Percentiles rank a stretch among this genome's conserved stretches.
These are phyloP conservation scores for Thelephora terrestris DNA, from an alignment of 1,284 basidiomycete species.

Conservation along the genomic window DNA sequence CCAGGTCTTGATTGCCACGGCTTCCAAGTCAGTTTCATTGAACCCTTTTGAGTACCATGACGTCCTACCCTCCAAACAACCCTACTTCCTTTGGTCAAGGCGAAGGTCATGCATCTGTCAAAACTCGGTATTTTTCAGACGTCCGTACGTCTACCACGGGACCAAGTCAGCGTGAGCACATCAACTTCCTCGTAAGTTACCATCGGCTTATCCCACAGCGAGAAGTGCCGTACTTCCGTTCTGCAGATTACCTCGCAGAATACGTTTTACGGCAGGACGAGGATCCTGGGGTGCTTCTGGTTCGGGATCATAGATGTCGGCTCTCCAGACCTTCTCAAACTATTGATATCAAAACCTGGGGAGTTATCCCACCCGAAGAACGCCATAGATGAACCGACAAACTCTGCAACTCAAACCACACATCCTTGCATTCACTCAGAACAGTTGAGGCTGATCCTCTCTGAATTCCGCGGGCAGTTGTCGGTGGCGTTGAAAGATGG, in stretches of 20 bases:
- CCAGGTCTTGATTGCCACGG: slow-evolving; percentile 65
- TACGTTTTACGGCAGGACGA: slow-evolving; percentile 54
- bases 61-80: no score
- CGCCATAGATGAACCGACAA: slow-evolving; percentile 54
- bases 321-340: slow-evolving; percentile 25
- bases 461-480: slow-evolving; percentile 62
- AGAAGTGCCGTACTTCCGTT: slow-evolving; percentile 14
- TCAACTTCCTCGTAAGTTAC: slow-evolving; percentile 47
- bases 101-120: slow-evolving; percentile 63
- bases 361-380: slow-evolving; percentile 46
- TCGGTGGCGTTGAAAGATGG: slow-evolving; percentile 46
- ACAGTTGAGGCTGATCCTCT: no score
- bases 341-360: slow-evolving; percentile 38
- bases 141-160: slow-evolving; percentile 62
- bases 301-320: slow-evolving; percentile 57
- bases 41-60: not conserved
- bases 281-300: slow-evolving; percentile 61
- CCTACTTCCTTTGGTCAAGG: slow-evolving; percentile 23
- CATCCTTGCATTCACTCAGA: no score
- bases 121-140: slow-evolving; percentile 53
- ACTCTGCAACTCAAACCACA: slow-evolving; percentile 38
- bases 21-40: slow-evolving; percentile 42
- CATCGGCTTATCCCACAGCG: not conserved
- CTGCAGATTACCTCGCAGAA: slow-evolving; percentile 35
- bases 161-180: slow-evolving; percentile 55